Base-by-base conservation (phyloP, 1,139 yeast species). In the Protomyces inundatus region DNA sequence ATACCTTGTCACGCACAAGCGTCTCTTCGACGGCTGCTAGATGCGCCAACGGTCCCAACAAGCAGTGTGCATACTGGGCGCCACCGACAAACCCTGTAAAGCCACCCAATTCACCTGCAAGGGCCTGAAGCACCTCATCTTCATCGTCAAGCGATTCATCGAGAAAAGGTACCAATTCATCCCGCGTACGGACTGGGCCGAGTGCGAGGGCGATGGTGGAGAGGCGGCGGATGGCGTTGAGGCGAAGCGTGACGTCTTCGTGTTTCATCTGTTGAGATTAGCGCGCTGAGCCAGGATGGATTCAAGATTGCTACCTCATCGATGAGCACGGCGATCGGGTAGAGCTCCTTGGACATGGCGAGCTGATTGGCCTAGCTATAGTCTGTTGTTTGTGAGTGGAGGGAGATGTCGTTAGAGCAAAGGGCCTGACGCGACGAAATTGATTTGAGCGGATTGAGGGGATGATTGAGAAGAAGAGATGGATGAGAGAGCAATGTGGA, bases 81-180 rank as follows among this genome's bases (percentile, higher is more conserved):
- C 98, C 98, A 52, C 98, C 98, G 66, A 95, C 84, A 68, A 80
- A 81, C 4, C 97, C 96, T 48, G 91, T 84, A 73, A 95, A 93
- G 65, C 83, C 84, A 52, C 96, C 96, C 70, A 95, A 78, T 77
- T 91, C 93, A 70, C 87, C 88, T 3, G 98, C 98, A 69, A 95
- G 81, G 23, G 90, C 95, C 0, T 97, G 90, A 75, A 93, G 86
- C 6, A 95, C 97, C 76, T 95, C 99, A 75, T 95, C 99, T 76
- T 95, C 98, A 74, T 95, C 99, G 72, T 93, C 99, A 70, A 93
- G 97, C 9, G 97, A 91, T 54, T 90, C 98, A 67, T 84, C 86
- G 68, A 95, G 81, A 74, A 93, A 93, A 45, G 98, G 98, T 66
- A 95, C 80, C 73, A 95, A 81, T 75, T 95, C 98, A 60, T 82